These are phyloP conservation scores for Malus hybrid DNA, from an alignment of 331 rosid genomes.

Conservation along the genomic window DNA sequence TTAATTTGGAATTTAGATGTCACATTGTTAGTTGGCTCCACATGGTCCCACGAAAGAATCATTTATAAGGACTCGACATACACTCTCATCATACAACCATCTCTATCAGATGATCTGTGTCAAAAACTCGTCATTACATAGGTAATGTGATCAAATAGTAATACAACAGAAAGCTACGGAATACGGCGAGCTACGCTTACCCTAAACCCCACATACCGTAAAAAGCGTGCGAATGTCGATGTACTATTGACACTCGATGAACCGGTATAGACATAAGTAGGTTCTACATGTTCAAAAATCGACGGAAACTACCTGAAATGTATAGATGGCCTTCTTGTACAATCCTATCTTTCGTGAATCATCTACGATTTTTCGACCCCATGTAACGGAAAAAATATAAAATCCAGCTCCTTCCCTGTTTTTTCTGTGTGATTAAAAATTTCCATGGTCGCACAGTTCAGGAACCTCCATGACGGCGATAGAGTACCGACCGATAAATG, in stretches of 20 bases:
- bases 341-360: not conserved
- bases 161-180: not conserved
- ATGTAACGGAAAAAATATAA: not conserved
- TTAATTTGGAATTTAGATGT: not conserved
- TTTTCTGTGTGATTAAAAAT: not conserved
- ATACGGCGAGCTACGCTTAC: not conserved
- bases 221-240: too few species aligned
- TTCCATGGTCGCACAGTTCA: conserved; percentile 9
- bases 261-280: not conserved
- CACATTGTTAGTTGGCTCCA: not conserved
- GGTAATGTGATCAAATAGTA: not conserved
- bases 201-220: not conserved
- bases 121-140: not conserved
- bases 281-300: not conserved
- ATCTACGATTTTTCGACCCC: not conserved
- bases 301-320: not conserved
- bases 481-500: conserved; percentile 65
- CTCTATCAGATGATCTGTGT: not conserved
- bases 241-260: too few species aligned
- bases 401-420: not conserved
- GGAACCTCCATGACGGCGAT: conserved; percentile 68
- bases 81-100: too few species aligned
- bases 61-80: not conserved
- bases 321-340: not conserved
- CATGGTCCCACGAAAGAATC: not conserved